Conservation (phyloP, 306 rosid species). For the Vigna nakashimae region DNA sequence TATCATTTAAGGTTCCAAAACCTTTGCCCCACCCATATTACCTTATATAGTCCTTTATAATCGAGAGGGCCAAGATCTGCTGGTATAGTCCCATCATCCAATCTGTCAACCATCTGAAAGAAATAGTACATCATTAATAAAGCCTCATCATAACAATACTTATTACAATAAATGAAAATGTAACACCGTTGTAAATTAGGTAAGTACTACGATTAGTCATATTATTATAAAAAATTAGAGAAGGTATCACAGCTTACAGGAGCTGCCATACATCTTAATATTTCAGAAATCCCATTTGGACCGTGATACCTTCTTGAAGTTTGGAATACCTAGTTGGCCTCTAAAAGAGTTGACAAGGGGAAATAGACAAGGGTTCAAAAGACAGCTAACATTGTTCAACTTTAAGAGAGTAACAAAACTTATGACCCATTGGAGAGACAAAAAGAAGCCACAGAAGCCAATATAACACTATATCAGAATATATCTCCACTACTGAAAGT, state of each 20-base stretch:
- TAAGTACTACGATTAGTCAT: not conserved
- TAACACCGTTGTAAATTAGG: constrained; percentile 10
- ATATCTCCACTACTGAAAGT: constrained; percentile 24
- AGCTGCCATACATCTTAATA: constrained; percentile 27
- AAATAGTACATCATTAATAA: constrained; percentile 46
- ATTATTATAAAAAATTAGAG: constrained; percentile 24
- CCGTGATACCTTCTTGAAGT: constrained; percentile 29
- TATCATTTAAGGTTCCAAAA: not conserved
- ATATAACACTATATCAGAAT: constrained; percentile 12
- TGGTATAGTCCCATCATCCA: constrained; percentile 80
- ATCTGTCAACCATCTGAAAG: constrained; percentile 95
- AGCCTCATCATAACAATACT: constrained; percentile 1
- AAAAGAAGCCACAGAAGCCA: constrained; percentile 30
- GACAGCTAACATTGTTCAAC: constrained; percentile 35
- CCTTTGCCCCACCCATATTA: constrained; percentile 41
- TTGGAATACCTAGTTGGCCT: constrained; percentile 27
- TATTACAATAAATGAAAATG: not conserved
- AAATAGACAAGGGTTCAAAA: constrained; percentile 17
- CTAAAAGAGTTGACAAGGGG: constrained; percentile 33
- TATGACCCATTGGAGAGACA: constrained; percentile 11
- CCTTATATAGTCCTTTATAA: constrained; percentile 96
- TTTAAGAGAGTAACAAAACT: constrained; percentile 27
- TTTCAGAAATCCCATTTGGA: constrained; percentile 24
- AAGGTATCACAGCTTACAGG: constrained; percentile 1
- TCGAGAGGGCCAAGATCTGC: constrained; percentile 81